These are phyloP conservation scores for Dioszegia aurantiaca DNA, from an alignment of 768 basidiomycete species.

Conservation along the genomic window DNA sequence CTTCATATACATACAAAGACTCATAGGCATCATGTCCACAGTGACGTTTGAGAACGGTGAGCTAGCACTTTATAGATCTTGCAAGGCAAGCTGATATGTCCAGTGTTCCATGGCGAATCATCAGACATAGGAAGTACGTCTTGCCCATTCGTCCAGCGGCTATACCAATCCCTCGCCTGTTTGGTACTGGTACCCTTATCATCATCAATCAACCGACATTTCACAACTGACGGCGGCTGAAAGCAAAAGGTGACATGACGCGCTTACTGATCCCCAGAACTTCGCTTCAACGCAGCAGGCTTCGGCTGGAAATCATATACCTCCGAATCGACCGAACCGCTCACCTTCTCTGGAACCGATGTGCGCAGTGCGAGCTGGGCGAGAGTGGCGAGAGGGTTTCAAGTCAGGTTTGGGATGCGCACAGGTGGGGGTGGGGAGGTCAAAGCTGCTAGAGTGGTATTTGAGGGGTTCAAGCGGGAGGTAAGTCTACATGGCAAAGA, in stretches of 20 bases:
- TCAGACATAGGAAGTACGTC: slow-evolving; percentile 72
- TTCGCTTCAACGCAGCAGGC: slow-evolving; percentile 83
- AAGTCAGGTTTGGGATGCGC: slow-evolving; percentile 78
- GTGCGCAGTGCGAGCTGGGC: slow-evolving; percentile 39
- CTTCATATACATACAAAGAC: background rate
- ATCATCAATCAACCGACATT: background rate
- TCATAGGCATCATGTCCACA: slow-evolving; percentile 55
- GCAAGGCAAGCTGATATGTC: slow-evolving; percentile 1
- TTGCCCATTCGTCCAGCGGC: background rate
- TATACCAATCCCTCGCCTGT: no score
- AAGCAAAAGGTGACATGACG: no score
- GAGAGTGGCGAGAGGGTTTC: slow-evolving; percentile 83
- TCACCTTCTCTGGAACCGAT: slow-evolving; percentile 34
- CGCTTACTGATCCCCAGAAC: slow-evolving; percentile 32
- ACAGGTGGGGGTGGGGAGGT: slow-evolving; percentile 58
- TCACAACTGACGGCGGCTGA: background rate
- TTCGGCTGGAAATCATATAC: slow-evolving; percentile 79
- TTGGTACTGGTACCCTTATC: background rate
- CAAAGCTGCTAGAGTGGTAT: slow-evolving; percentile 70
- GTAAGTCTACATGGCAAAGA: slow-evolving; percentile 55
- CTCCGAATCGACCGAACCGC: slow-evolving; percentile 63
- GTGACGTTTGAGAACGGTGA: slow-evolving; percentile 74
- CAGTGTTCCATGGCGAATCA: slow-evolving; percentile 68
- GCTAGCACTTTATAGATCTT: slow-evolving; percentile 1
- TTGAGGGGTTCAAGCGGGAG: slow-evolving; percentile 90